A percentile compares a stretch with the other conserved stretches of the same genome.
Evolutionary conservation across 768 basidiomycete species (phyloP).

Genomic region (Amanita pseudoporphyria): DNA sequence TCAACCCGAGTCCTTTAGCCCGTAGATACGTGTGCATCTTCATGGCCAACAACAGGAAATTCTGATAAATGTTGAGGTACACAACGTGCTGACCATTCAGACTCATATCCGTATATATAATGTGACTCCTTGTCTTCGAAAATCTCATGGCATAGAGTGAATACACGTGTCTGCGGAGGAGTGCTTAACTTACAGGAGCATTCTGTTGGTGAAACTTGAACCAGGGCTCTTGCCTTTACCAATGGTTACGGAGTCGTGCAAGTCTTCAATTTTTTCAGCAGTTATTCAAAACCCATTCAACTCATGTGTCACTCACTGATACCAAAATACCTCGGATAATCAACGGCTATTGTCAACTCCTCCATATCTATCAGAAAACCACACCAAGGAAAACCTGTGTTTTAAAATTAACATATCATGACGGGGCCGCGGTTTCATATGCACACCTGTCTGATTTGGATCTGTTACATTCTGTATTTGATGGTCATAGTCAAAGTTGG

Average conservation of each 20-base stretch:
- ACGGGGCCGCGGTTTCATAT: not conserved
- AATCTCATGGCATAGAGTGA: slow-evolving; percentile 30
- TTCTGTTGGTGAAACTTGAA: slow-evolving; percentile 53
- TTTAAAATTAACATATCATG: not conserved
- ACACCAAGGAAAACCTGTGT: slow-evolving; percentile 90
- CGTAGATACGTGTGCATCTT: slow-evolving; percentile 81
- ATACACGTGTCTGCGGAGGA: not conserved
- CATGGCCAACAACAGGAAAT: slow-evolving; percentile 72
- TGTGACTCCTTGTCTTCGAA: slow-evolving; percentile 65
- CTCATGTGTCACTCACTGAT: slow-evolving; percentile 35
- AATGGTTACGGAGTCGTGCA: slow-evolving; percentile 63
- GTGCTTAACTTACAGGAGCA: slow-evolving; percentile 50
- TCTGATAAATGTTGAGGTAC: slow-evolving; percentile 81
- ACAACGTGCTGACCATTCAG: slow-evolving; percentile 57
- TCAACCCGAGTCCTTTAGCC: slow-evolving; percentile 40
- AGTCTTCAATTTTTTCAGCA: slow-evolving; percentile 31
- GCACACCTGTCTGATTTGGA: slow-evolving; percentile 31
- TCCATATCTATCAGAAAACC: slow-evolving; percentile 72
- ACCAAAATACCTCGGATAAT: slow-evolving; percentile 61
- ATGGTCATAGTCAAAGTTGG: slow-evolving; percentile 68
- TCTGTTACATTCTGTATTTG: slow-evolving; percentile 44
- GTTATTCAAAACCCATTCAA: not conserved
- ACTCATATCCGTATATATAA: slow-evolving; percentile 67
- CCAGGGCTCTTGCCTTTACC: slow-evolving; percentile 59
- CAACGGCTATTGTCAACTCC: slow-evolving; percentile 69